A percentile compares a stretch with the other conserved stretches of the same genome.
phyloP scores from a whole-genome alignment of 352 stramenopile genomes.

The Phytopythium montanum region DNA sequence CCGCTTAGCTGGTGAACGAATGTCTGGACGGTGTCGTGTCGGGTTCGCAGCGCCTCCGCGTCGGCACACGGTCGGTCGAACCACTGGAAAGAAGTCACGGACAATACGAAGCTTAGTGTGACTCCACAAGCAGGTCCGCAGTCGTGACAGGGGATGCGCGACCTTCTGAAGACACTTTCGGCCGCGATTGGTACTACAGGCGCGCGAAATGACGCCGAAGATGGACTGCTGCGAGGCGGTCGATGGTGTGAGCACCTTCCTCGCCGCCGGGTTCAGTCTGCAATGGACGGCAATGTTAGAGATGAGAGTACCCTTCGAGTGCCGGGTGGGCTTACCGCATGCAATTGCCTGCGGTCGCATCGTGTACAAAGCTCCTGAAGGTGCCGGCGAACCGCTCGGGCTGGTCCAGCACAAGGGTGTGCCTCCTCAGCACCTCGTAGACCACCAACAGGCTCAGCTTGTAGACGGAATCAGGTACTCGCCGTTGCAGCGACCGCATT shows the following conservation, averaged over 20 bases:
- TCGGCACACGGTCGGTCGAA: conserved; percentile 20
- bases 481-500: neutral
- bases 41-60: conserved; percentile 2
- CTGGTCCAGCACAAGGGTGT: neutral
- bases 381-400: neutral
- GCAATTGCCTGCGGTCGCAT: neutral
- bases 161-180: conserved; percentile 1
- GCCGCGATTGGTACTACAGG: conserved; percentile 16
- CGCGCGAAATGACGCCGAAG: conserved; percentile 16
- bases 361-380: neutral
- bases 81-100: conserved; percentile 12
- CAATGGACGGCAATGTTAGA: neutral
- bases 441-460: neutral
- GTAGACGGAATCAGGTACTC: neutral
- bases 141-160: too few species aligned
- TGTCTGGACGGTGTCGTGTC: conserved; percentile 19
- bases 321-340: neutral
- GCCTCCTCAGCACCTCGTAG: neutral
- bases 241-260: neutral
- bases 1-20: conserved; percentile 6
- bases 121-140: neutral
- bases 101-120: neutral
- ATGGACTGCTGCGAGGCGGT: conserved; percentile 10
- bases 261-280: conserved; percentile 3
- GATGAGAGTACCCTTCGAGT: neutral